A percentile compares a stretch with the other conserved stretches of the same genome.
Conservation (phyloP, 345 rosid genomes). For the Salix koriyanagi region DNA sequence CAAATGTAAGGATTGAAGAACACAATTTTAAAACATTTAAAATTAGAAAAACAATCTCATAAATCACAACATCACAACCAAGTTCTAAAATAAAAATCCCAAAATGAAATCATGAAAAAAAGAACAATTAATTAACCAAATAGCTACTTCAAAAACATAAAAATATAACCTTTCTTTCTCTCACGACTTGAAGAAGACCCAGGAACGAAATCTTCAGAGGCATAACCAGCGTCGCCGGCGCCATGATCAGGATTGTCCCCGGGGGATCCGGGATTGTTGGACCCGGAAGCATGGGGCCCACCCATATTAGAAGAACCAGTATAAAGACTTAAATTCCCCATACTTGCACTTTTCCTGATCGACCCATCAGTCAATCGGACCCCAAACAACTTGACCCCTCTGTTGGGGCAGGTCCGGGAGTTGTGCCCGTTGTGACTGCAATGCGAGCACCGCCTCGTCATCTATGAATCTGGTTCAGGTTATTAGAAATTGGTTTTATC, state of each 20-base stretch:
- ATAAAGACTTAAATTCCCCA: constrained; percentile 31
- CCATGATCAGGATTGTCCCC: constrained; percentile 64
- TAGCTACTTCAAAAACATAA: neutral
- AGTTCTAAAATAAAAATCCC: neutral
- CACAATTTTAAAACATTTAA: neutral
- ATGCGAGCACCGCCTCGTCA: constrained; percentile 37
- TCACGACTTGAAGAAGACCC: constrained; percentile 93
- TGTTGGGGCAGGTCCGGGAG: constrained; percentile 34
- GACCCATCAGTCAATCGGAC: constrained; percentile 45
- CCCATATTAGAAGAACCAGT: constrained; percentile 17
- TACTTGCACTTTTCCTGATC: constrained; percentile 41
- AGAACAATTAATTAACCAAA: neutral
- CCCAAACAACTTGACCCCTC: constrained; percentile 33
- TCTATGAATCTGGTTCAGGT: constrained; percentile 13
- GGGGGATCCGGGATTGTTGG: constrained; percentile 58
- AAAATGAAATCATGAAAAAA: neutral
- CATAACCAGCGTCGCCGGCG: constrained; percentile 62
- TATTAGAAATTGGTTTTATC: neutral
- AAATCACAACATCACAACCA: neutral
- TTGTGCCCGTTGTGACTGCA: constrained; percentile 40
- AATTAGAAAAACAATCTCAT: neutral
- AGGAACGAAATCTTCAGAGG: constrained; percentile 91
- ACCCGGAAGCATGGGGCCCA: constrained; percentile 26
- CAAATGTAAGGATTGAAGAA: neutral
- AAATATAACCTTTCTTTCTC: constrained; percentile 72